Conservation (phyloP, 441 rosid species). For the Dalechampia spathulata region DNA sequence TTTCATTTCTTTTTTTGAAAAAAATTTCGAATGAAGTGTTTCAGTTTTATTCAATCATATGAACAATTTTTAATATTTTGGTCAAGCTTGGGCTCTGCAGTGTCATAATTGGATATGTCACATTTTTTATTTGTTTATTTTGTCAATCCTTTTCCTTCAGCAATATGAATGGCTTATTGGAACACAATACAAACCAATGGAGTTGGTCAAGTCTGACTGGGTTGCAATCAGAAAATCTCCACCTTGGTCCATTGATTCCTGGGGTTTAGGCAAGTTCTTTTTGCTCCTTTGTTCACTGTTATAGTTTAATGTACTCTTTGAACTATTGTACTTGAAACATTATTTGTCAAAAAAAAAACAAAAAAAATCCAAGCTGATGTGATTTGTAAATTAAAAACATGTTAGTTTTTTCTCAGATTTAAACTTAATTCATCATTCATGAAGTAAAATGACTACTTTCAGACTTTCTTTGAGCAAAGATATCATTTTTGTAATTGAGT, state of each 20-base stretch:
- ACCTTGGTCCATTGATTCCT: conserved; percentile 97
- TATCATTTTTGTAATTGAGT: neutral
- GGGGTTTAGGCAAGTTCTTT: conserved; percentile 85
- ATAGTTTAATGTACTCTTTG: neutral
- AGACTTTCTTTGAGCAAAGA: neutral
- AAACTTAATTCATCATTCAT: neutral
- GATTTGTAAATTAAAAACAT: no score
- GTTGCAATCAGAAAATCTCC: conserved; percentile 87
- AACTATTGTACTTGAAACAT: neutral
- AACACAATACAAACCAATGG: conserved; percentile 88
- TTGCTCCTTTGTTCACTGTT: conserved; percentile 5
- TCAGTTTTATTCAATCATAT: no score
- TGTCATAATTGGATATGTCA: neutral
- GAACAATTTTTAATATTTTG: no score
- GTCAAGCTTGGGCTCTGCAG: neutral
- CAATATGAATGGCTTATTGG: conserved; percentile 97
- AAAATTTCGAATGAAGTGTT: no score
- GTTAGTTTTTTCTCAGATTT: neutral
- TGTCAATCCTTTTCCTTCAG: conserved; percentile 28
- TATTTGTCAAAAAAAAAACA: no score
- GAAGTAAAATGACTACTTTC: neutral
- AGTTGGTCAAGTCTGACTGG: conserved; percentile 94
- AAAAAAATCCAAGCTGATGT: no score
- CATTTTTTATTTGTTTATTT: neutral
- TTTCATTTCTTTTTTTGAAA: no score